phyloP scores from a whole-genome alignment of 176 grass and related monocot species.

The Oryza rufipogon region DNA sequence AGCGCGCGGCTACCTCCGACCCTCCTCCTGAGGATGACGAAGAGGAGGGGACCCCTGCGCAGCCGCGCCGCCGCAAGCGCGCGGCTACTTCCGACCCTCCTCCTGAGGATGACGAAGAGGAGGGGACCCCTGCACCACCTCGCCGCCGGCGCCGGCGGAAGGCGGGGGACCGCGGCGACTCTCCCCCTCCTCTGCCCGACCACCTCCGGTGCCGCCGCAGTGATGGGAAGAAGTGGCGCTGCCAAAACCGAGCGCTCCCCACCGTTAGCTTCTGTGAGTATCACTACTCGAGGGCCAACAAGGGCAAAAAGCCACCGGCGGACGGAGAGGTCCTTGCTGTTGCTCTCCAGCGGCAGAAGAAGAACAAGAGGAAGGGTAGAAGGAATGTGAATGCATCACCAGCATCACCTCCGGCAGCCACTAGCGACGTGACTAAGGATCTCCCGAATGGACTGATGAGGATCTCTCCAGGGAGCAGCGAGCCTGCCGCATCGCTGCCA shows the following conservation, averaged over 20 bases:
- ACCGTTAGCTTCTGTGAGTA: constrained; percentile 86
- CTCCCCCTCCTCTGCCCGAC: constrained; percentile 58
- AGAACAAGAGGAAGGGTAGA: constrained; percentile 53
- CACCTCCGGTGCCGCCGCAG: constrained; percentile 83
- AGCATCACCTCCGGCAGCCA: constrained; percentile 29
- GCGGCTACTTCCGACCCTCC: constrained; percentile 21
- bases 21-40: constrained; percentile 43
- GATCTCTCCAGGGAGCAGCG: constrained; percentile 69
- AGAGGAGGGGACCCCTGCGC: constrained; percentile 40
- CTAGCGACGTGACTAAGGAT: constrained; percentile 60
- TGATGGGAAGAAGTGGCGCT: constrained; percentile 94
- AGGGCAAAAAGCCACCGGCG: constrained; percentile 58
- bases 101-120: constrained; percentile 44
- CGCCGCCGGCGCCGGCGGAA: constrained; percentile 48
- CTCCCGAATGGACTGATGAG: constrained; percentile 98
- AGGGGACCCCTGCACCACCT: constrained; percentile 43
- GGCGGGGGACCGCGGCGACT: constrained; percentile 38
- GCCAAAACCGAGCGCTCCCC: constrained; percentile 54
- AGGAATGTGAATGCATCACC: constrained; percentile 29
- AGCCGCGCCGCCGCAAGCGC: constrained; percentile 51
- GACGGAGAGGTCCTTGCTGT: constrained; percentile 60
- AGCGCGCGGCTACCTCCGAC: constrained; percentile 32
- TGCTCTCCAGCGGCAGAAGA: constrained; percentile 47
- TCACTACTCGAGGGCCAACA: constrained; percentile 65
- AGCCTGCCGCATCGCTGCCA: constrained; percentile 13